A percentile compares a stretch with the other conserved stretches of the same genome.
Evolutionary conservation across 345 rosid genomes (phyloP).

Genomic region (Syzygium aqueum): DNA sequence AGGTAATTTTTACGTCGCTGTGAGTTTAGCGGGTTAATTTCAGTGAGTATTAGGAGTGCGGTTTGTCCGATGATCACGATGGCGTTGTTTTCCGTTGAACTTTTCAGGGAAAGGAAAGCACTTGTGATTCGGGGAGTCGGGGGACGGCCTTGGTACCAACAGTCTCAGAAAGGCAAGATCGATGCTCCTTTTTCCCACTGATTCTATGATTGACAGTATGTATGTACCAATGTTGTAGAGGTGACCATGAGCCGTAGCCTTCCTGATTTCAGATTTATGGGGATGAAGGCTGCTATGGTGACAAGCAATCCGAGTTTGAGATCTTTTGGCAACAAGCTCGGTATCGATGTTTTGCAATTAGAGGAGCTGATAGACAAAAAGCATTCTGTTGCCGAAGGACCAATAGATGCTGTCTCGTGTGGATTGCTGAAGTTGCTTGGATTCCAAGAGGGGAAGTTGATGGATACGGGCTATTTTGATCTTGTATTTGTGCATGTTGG

Average conservation of each 20-base stretch:
- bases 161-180: slow-evolving; percentile 51
- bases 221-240: background rate
- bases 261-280: slow-evolving; percentile 56
- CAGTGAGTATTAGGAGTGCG: background rate
- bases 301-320: slow-evolving; percentile 32
- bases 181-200: background rate
- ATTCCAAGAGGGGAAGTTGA: slow-evolving; percentile 46
- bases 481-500: slow-evolving; percentile 57
- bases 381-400: slow-evolving; percentile 3
- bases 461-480: slow-evolving; percentile 48
- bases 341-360: slow-evolving; percentile 32
- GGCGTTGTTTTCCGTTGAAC: background rate
- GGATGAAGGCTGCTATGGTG: slow-evolving; percentile 65
- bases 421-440: slow-evolving; percentile 56
- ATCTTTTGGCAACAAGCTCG: slow-evolving; percentile 47
- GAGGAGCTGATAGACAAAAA: slow-evolving; percentile 20
- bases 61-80: background rate
- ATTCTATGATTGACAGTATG: background rate
- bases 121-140: slow-evolving; percentile 9
- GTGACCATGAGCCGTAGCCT: background rate
- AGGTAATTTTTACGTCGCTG: background rate
- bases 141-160: slow-evolving; percentile 17
- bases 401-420: slow-evolving; percentile 21
- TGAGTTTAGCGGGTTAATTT: background rate
- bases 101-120: slow-evolving; percentile 25